These are phyloP conservation scores for Myxozyma melibiosi DNA, from an alignment of 805 yeast species.

Conservation along the genomic window DNA sequence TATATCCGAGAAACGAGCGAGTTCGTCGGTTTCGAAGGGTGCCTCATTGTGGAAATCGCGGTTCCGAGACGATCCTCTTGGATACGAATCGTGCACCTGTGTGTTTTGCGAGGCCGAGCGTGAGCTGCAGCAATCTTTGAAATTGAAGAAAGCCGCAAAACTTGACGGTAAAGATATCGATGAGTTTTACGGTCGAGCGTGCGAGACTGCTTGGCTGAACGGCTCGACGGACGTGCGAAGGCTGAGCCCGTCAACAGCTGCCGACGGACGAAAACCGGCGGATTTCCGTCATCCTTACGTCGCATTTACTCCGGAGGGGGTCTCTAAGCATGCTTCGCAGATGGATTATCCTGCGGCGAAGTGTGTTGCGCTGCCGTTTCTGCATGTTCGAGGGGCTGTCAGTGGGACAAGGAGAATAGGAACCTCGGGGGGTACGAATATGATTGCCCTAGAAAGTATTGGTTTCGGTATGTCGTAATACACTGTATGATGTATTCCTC, in stretches of 20 bases:
- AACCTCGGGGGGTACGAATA: too few species aligned
- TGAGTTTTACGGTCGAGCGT: conserved; percentile 9
- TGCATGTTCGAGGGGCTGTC: too few species aligned
- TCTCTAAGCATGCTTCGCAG: conserved; percentile 3
- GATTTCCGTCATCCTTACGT: conserved; percentile 7
- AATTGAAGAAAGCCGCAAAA: background rate
- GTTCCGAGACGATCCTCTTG: conserved; percentile 7
- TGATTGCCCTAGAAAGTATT: too few species aligned
- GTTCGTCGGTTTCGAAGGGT: background rate
- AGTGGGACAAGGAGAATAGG: too few species aligned
- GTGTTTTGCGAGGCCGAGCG: conserved; percentile 21
- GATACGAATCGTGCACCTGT: conserved; percentile 16
- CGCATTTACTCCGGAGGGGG: conserved; percentile 2
- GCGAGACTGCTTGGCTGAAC: background rate
- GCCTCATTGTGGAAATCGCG: background rate
- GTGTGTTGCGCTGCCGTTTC: background rate
- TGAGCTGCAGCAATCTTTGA: background rate
- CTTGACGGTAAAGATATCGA: background rate
- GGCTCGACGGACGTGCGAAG: conserved; percentile 9
- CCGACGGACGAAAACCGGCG: background rate
- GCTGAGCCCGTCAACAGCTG: background rate
- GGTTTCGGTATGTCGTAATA: too few species aligned
- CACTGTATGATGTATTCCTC: too few species aligned
- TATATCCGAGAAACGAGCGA: background rate
- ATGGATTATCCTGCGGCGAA: background rate